These are phyloP conservation scores for Suillus subalutaceus DNA, from an alignment of 768 basidiomycete genomes.

Conservation along the genomic window DNA sequence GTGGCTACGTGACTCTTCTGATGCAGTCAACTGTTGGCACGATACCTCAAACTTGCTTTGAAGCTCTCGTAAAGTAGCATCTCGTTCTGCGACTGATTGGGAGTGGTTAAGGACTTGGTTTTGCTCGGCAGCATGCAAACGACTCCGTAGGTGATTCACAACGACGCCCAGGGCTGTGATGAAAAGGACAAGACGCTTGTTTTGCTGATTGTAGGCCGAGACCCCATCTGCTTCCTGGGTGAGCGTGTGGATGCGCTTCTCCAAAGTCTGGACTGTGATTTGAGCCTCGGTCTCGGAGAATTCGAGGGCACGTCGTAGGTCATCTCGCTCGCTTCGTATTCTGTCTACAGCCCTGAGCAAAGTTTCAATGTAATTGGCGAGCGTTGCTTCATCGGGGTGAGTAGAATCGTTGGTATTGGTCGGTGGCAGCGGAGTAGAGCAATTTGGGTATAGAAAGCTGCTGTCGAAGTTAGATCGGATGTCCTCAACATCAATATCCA, in stretches of 20 bases:
- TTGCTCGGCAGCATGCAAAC: conserved; percentile 17
- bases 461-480: conserved; percentile 7
- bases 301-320: conserved; percentile 60
- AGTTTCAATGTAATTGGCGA: conserved; percentile 51
- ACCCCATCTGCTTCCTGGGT: conserved; percentile 21
- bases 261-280: conserved; percentile 62
- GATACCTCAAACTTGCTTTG: conserved; percentile 37
- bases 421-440: conserved; percentile 6
- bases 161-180: conserved; percentile 41
- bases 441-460: conserved; percentile 6
- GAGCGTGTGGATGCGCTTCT: conserved; percentile 47
- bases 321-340: conserved; percentile 67
- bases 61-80: conserved; percentile 24
- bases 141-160: conserved; percentile 40
- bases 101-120: conserved; percentile 16
- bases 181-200: conserved; percentile 36
- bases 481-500: conserved; percentile 9
- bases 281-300: conserved; percentile 71
- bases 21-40: conserved; percentile 39
- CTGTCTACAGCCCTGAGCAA: conserved; percentile 67
- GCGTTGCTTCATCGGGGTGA: conserved; percentile 23
- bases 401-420: neutral
- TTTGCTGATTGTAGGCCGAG: conserved; percentile 14
- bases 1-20: conserved; percentile 23
- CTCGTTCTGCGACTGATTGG: conserved; percentile 19